Evolutionary conservation across 139 green algal genomes (phyloP).

Genomic region (Chlamydomonas sphaeroides): DNA sequence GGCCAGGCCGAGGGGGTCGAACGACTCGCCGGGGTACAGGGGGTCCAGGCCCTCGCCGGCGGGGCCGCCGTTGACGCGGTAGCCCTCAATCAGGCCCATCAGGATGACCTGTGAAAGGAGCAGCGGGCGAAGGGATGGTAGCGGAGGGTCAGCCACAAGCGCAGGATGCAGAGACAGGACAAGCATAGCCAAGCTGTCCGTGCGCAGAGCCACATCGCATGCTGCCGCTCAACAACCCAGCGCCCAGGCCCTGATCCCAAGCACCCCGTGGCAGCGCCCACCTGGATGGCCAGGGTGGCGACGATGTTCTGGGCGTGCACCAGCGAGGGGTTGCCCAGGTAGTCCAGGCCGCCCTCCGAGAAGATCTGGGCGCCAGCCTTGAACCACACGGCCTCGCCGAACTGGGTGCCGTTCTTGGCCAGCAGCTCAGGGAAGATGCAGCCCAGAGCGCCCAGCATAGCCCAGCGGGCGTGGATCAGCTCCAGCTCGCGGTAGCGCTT

Average conservation of each 20-base stretch:
- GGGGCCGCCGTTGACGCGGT: constrained; percentile 94
- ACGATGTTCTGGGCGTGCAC: constrained; percentile 97
- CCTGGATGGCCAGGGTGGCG: constrained; percentile 90
- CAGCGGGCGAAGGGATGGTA: not conserved
- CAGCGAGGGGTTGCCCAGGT: constrained; percentile 93
- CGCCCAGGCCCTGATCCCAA: no score
- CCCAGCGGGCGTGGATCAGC: constrained; percentile 91
- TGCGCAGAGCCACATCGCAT: no score
- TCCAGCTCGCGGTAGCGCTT: constrained; percentile 82
- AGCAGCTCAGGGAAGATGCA: constrained; percentile 61
- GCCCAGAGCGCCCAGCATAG: constrained; percentile 91
- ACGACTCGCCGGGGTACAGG: constrained; percentile 92
- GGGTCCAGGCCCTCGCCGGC: constrained; percentile 81
- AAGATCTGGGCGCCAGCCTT: constrained; percentile 97
- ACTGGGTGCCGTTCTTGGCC: constrained; percentile 59
- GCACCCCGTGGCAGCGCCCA: constrained; percentile 57
- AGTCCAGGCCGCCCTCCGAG: constrained; percentile 87
- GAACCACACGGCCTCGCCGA: constrained; percentile 93
- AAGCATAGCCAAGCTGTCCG: not conserved
- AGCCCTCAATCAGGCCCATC: constrained; percentile 92
- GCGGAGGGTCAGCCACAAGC: not conserved
- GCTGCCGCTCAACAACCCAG: no score
- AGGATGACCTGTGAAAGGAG: constrained; percentile 60
- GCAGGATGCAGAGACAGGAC: not conserved
- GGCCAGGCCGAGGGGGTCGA: constrained; percentile 94